Evolutionary conservation across 768 basidiomycete genomes (phyloP).

Genomic region (Rhizopogon rudus): DNA sequence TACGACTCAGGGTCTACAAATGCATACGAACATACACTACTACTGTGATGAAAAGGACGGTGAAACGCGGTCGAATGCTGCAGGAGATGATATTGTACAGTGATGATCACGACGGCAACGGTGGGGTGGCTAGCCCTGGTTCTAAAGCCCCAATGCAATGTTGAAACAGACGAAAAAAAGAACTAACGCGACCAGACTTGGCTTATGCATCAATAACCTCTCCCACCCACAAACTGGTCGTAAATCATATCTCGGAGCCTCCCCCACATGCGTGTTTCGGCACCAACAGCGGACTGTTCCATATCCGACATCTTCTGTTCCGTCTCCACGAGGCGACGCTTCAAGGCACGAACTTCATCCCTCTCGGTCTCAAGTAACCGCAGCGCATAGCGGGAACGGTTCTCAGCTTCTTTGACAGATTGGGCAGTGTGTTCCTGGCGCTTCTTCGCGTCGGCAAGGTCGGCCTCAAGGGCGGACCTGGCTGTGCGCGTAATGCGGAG

Average conservation of each 20-base stretch:
- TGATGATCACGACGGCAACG: not conserved
- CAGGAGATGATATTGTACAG: not conserved
- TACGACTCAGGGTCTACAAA: not conserved
- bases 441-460: conserved; percentile 11
- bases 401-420: conserved; percentile 7
- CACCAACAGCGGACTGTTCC: conserved; percentile 7
- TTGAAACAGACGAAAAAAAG: not conserved
- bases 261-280: conserved; percentile 22
- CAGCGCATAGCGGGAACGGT: conserved; percentile 16
- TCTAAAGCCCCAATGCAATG: not conserved
- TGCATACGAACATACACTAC: not conserved
- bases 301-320: conserved; percentile 17
- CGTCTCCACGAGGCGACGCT: conserved; percentile 17
- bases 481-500: conserved; percentile 9
- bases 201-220: not conserved
- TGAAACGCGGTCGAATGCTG: conserved; percentile 1
- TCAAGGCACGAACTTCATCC: conserved; percentile 18
- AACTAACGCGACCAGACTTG: not conserved
- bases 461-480: conserved; percentile 16
- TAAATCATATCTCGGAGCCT: conserved; percentile 24
- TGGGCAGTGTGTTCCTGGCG: conserved; percentile 4
- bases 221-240: conserved; percentile 17
- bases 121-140: not conserved
- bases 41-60: not conserved
- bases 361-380: conserved; percentile 13